Percentiles rank a stretch among this genome's conserved stretches.
Conservation (phyloP, 2,329 filamentous ascomycete genomes). For the Chaetomium sp. region DNA sequence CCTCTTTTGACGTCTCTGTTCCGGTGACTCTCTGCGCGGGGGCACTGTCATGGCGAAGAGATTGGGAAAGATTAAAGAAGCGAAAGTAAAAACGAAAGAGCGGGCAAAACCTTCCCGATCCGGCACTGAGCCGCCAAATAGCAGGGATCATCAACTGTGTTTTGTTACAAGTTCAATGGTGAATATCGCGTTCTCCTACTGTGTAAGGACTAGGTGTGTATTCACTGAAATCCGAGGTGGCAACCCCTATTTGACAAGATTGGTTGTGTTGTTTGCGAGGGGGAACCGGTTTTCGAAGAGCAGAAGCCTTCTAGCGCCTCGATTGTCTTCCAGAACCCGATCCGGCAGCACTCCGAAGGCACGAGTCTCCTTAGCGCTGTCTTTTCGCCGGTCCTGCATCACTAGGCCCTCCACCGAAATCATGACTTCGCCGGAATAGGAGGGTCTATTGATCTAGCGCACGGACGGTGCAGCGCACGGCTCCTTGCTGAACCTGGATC, state of each 20-base stretch:
- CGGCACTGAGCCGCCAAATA: not conserved
- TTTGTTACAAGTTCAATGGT: no score
- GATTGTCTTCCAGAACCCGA: not conserved
- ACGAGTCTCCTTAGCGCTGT: not conserved
- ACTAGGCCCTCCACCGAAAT: constrained; percentile 12
- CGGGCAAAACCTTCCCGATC: not conserved
- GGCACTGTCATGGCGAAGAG: not conserved
- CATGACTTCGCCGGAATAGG: constrained; percentile 19
- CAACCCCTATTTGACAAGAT: not conserved
- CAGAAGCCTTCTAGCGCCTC: not conserved
- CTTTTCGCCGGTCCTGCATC: constrained; percentile 19
- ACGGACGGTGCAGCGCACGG: constrained; percentile 20
- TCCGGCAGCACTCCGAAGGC: not conserved
- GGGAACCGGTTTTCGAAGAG: not conserved
- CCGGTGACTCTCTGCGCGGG: not conserved
- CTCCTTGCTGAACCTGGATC: no score
- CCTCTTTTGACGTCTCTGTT: not conserved
- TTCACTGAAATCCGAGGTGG: not conserved
- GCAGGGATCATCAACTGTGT: not conserved
- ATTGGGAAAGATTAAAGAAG: not conserved
- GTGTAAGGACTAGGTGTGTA: not conserved
- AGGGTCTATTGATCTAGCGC: constrained; percentile 25
- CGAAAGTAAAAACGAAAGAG: not conserved
- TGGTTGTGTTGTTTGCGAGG: not conserved
- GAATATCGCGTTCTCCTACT: not conserved